Evolutionary conservation across 768 basidiomycete genomes (phyloP), one percentile per base, ranked within the genome.

Genomic region (Mycena leptocephala): DNA sequence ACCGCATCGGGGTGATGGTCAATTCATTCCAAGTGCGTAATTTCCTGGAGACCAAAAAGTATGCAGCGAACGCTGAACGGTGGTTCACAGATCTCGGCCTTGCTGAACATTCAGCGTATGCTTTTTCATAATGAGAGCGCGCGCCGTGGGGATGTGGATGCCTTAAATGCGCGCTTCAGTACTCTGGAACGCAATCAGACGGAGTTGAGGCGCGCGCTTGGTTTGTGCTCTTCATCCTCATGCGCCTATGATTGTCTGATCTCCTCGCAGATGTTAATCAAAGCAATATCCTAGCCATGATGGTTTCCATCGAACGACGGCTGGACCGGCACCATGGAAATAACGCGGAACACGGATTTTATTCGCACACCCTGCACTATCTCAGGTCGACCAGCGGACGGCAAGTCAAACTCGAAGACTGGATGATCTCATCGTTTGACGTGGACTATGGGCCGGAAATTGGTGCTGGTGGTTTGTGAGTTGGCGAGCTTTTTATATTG

Each of bases 381-480:
- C 62, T 72, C 22, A 20, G 8, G 9, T 65, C 62, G 2, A 58
- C 18, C 35, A 73, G 63, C 33, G 39, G 63, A 1, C 26, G 35
- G 26, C 39, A 48, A 1, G 41, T 67, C 53, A 58, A 65, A 37
- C 35, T 75, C 18, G 74, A 68, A n/a, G 66, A 63, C 28, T 75
- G 74, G 74, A 63, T 70, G 68, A 70, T 75, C 6, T 51, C 74
- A 3, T 20, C 67, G 11, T 69, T 75, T 26, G 74, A 70, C 16
- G 74, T 75, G n/a, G 59, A 63, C 24, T 69, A 32, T 24, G 67
- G 56, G 18, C 16, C 53, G 43, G 59, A 62, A 58, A 70, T 69
- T 55, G 74, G 58, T 2, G 33, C 16, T 14, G 74, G 74, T 26
- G 74, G 74, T 26, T 75, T 75, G 74, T 75, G 24, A 24, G 73